phyloP scores from a whole-genome alignment of 2,329 filamentous ascomycete genomes.

The Coniochaeta sp. region DNA sequence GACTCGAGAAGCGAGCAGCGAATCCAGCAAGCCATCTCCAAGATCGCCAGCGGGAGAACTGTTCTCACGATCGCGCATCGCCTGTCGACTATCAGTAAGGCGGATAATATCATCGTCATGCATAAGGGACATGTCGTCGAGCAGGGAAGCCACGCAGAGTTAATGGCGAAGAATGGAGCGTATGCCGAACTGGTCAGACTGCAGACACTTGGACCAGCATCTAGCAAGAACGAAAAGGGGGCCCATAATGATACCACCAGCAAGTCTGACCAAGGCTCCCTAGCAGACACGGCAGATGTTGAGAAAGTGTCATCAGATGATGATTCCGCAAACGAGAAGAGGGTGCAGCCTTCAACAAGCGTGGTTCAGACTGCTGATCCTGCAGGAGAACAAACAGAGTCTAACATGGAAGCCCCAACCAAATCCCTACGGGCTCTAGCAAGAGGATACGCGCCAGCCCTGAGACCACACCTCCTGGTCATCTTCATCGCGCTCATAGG shows the following conservation, averaged over 20 bases:
- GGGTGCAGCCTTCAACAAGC: not conserved
- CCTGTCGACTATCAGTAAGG: slow-evolving; percentile 44
- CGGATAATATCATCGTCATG: slow-evolving; percentile 54
- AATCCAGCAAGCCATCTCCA: slow-evolving; percentile 42
- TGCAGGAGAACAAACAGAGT: slow-evolving; percentile 1
- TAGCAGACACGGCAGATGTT: not conserved
- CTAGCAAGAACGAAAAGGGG: slow-evolving; percentile 4
- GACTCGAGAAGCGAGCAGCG: slow-evolving; percentile 50
- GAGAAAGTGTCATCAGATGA: not conserved
- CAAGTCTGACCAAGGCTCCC: not conserved
- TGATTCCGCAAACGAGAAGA: not conserved
- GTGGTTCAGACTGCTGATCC: not conserved
- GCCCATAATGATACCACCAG: slow-evolving; percentile 4
- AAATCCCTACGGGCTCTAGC: slow-evolving; percentile 13
- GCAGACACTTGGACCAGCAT: slow-evolving; percentile 11
- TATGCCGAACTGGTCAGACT: slow-evolving; percentile 16
- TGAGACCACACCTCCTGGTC: slow-evolving; percentile 26
- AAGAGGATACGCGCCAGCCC: slow-evolving; percentile 11
- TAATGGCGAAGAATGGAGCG: slow-evolving; percentile 8
- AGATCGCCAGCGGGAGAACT: slow-evolving; percentile 38
- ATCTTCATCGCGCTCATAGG: slow-evolving; percentile 40
- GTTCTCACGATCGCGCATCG: slow-evolving; percentile 55
- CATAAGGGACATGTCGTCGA: slow-evolving; percentile 47
- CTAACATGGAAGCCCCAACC: slow-evolving; percentile 7
- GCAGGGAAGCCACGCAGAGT: slow-evolving; percentile 40